Base-by-base conservation (phyloP, 2,329 filamentous ascomycete species). In the Penicillium sp. region DNA sequence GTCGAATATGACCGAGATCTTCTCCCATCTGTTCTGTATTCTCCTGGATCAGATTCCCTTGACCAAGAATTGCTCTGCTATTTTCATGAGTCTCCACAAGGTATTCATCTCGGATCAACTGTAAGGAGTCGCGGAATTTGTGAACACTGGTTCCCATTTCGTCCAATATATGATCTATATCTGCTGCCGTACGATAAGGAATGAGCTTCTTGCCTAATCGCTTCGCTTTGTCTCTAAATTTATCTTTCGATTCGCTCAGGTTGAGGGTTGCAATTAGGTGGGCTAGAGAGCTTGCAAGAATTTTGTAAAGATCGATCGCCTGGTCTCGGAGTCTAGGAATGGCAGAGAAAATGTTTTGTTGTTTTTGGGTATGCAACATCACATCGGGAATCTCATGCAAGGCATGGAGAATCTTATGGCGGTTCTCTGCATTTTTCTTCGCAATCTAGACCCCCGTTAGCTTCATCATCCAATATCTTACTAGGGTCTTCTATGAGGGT, bases 251-350 rank as follows among this genome's bases (percentile, higher is more conserved):
- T n/a, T 36, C 8, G 19, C 44, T 47, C 1, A 19, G 29, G 14
- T 47, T 47, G 19, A 47, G 44, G 1, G 29, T 47, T 14, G 14
- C 16, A n/a, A 47, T 47, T 4, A 47, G 29, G 28, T 36, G 19
- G 36, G 44, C 44, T 14, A 47, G 31, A 13, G 29, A 33, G 3
- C 16, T 16, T 10, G 31, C 44, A n/a, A 47, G 29, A 11, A 36
- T 16, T 23, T 47, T 47, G 19, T 47, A 47, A 5, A 47, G 44
- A n/a, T 34, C 14, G 10, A 47, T 47, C 6, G 44, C 44, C 16
- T 33, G 4, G 8, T 24, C 14, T n/a, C 29, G 9, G 10, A 47
- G n/a, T 2, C 14, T 36, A 9, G 26, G 16, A 23, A n/a, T 19
- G 2, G 29, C 29, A 13, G n/a, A 23, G 19, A 33, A 47, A 6